Evolutionary conservation across 2,329 filamentous ascomycete genomes (phyloP).

Genomic region (Fusarium phyllophilum): DNA sequence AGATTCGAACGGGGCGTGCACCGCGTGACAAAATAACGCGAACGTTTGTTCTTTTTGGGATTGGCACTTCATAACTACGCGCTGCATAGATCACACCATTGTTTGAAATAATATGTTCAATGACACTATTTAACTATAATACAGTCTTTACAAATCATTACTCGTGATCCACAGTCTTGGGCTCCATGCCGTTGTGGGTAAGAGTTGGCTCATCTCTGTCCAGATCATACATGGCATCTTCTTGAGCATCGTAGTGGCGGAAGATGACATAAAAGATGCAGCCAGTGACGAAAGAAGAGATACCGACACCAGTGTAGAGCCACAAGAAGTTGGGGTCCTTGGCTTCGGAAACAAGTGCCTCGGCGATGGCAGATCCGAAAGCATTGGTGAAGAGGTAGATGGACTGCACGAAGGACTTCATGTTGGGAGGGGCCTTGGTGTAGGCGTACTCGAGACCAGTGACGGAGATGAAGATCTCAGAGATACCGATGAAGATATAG

Average conservation of each 20-base stretch:
- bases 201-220: conserved; percentile 49
- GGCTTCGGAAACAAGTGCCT: conserved; percentile 68
- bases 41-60: neutral
- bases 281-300: conserved; percentile 59
- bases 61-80: neutral
- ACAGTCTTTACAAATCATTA: conserved; percentile 1
- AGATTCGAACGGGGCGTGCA: neutral
- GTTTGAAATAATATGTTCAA: neutral
- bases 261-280: conserved; percentile 61
- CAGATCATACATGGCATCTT: conserved; percentile 53
- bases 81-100: neutral
- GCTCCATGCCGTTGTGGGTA: conserved; percentile 14
- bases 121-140: neutral
- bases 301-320: conserved; percentile 71
- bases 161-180: conserved; percentile 32
- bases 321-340: conserved; percentile 73
- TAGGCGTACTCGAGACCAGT: conserved; percentile 78
- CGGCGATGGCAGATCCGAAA: conserved; percentile 67
- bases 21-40: neutral
- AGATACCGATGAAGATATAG: conserved; percentile 66
- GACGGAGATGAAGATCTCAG: conserved; percentile 73
- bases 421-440: conserved; percentile 75
- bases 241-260: conserved; percentile 51
- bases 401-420: conserved; percentile 71
- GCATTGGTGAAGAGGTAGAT: conserved; percentile 71